phyloP scores from a whole-genome alignment of 768 basidiomycete species.

The Boletus pseudopeckii region DNA sequence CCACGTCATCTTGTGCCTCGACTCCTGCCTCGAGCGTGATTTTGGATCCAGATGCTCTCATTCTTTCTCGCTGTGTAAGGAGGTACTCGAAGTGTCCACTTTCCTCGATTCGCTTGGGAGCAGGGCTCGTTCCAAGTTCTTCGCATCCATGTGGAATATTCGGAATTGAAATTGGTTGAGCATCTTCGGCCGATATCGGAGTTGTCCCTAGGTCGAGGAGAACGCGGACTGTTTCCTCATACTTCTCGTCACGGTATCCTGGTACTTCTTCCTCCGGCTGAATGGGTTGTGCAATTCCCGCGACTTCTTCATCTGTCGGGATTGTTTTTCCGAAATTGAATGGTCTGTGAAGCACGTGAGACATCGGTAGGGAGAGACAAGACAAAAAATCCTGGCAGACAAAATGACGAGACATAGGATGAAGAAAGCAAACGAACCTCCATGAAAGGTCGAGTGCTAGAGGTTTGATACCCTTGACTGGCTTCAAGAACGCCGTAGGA shows the following conservation, averaged over 20 bases:
- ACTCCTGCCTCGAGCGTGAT: background rate
- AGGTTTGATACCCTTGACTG: conserved; percentile 56
- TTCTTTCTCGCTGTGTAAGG: conserved; percentile 27
- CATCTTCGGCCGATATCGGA: conserved; percentile 10
- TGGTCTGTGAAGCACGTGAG: conserved; percentile 33
- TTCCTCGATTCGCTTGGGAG: conserved; percentile 12
- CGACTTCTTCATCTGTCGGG: conserved; percentile 33
- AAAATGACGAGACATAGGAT: background rate
- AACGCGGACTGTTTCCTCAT: conserved; percentile 1
- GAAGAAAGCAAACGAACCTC: conserved; percentile 44
- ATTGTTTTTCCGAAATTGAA: conserved; percentile 42
- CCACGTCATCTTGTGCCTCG: background rate
- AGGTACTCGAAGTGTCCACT: conserved; percentile 17
- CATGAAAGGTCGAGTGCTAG: conserved; percentile 62
- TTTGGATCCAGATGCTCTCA: conserved; percentile 7
- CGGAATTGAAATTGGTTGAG: conserved; percentile 1
- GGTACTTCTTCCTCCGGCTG: conserved; percentile 9
- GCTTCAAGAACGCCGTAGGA: conserved; percentile 38
- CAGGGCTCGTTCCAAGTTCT: conserved; percentile 27
- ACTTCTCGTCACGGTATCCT: conserved; percentile 15
- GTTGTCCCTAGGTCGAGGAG: conserved; percentile 10
- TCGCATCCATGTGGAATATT: conserved; percentile 18
- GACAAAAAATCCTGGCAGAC: background rate
- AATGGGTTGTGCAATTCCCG: conserved; percentile 15
- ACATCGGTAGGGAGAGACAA: background rate